These are phyloP conservation scores for Castanea mollissima DNA, from an alignment of 306 rosid species.

Conservation along the genomic window DNA sequence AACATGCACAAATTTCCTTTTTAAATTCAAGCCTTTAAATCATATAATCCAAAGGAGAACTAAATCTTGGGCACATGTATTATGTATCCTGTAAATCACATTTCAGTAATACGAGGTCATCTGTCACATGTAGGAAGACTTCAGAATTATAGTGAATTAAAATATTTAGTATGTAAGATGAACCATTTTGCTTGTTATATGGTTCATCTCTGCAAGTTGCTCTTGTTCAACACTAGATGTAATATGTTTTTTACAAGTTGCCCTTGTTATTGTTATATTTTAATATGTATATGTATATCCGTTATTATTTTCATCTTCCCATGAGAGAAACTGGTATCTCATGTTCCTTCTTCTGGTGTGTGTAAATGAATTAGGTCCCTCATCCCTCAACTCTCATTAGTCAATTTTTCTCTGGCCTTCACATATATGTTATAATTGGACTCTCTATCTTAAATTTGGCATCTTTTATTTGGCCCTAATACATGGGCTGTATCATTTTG, in stretches of 20 bases:
- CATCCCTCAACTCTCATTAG: background rate
- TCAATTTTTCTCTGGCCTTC: background rate
- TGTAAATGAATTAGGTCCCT: background rate
- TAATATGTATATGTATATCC: background rate
- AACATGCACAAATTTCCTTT: slow-evolving; percentile 14
- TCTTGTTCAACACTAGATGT: background rate
- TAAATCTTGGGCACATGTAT: slow-evolving; percentile 2
- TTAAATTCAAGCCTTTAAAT: slow-evolving; percentile 13
- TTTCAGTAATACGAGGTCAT: background rate
- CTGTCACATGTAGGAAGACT: background rate
- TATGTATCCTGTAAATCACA: background rate
- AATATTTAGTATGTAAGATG: background rate
- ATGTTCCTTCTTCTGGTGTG: background rate
- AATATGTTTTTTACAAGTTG: background rate
- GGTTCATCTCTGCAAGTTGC: too few relatives aligned
- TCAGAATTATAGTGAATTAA: background rate
- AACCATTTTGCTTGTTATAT: background rate
- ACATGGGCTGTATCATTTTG: background rate
- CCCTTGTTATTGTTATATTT: background rate
- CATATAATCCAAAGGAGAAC: background rate
- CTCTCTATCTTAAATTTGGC: background rate
- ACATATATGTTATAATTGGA: background rate
- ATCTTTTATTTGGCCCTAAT: background rate
- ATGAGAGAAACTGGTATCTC: background rate
- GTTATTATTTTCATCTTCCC: background rate